Evolutionary conservation across 805 yeast species (phyloP), one percentile per base, ranked within the genome.

Genomic region (Isabelozyma rhagii): DNA sequence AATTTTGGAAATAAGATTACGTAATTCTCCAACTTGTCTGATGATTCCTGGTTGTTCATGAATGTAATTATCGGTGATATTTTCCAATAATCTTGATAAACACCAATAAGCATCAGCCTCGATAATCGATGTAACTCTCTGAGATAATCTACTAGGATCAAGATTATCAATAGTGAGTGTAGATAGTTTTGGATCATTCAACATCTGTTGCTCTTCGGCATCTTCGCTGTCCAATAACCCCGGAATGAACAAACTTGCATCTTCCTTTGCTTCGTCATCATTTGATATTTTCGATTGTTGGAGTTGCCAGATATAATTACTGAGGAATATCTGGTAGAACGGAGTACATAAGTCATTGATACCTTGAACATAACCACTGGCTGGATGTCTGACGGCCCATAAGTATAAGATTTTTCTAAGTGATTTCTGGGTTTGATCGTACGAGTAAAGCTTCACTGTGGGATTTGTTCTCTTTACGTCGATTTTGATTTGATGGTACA

Each of bases 41-140:
- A 91, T 80, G 46, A 94, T 94, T 2, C 99, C 99, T 0, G 99
- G 99, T 67, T 94, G 99, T 36, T 97, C 97, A 69, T 93, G 98
- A 48, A 94, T 93, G 68, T 92, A 94, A 63, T 92, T 94, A 66
- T 94, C 99, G 56, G 96, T 97, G 53, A 94, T 94, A 17, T 96
- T 96, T 61, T 94, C 99, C 45, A 94, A 75, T 25, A 94, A 75
- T 61, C 93, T 85, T 3, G 97, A 87, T 50, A 94, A 72, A 67
- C 98, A 94, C 99, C 99, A 94, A 71, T 89, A 94, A 3, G 97
- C 85, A 69, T 94, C 99, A 2, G 97, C 97, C 63, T 94, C 99
- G 15, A 93, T 82, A 13, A 81, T 81, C 45, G 82, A 78, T 41
- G 85, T 66, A 14, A 85, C 83, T 42, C 83, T 81, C 27, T 72